A percentile compares a stretch with the other conserved stretches of the same genome.
Conservation (phyloP, 1,284 basidiomycete species). For the Trametes polyzona region DNA sequence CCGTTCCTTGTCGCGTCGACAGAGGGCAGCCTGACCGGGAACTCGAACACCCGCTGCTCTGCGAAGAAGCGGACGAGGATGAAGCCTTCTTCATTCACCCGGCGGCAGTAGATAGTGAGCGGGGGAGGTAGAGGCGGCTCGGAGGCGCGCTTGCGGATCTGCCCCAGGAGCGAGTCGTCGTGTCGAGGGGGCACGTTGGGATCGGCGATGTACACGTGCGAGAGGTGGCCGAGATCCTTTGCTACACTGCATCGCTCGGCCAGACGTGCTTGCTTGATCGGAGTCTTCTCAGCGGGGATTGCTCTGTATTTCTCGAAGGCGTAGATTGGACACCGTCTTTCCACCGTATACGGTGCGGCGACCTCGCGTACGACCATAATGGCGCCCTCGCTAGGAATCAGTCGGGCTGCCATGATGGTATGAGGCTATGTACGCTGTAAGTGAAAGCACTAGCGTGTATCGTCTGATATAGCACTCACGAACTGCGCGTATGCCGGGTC, state of each 20-base stretch:
- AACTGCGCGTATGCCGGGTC: background rate
- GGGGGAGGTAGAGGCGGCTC: conserved; percentile 10
- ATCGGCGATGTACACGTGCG: conserved; percentile 56
- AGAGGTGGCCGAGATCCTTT: conserved; percentile 3
- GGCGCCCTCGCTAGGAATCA: conserved; percentile 57
- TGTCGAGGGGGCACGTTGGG: conserved; percentile 39
- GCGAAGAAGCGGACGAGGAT: conserved; percentile 29
- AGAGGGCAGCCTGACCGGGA: conserved; percentile 10
- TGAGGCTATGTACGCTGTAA: conserved; percentile 38
- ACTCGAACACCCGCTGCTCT: conserved; percentile 7
- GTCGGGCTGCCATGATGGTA: conserved; percentile 53
- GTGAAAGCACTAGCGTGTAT: conserved; percentile 14
- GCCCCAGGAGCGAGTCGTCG: conserved; percentile 40
- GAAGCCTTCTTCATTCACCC: conserved; percentile 9
- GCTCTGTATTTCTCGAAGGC: conserved; percentile 28
- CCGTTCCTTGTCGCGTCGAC: background rate
- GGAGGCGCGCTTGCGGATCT: conserved; percentile 26
- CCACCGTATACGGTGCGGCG: conserved; percentile 21
- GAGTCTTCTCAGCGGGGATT: conserved; percentile 5
- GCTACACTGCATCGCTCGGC: conserved; percentile 2
- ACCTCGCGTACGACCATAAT: conserved; percentile 56
- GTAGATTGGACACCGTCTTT: conserved; percentile 8
- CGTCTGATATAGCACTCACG: conserved; percentile 5
- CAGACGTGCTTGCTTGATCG: conserved; percentile 19
- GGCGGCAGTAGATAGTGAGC: conserved; percentile 10